These are phyloP conservation scores for Diatrype stigma DNA, from an alignment of 2,329 filamentous ascomycete species.

Conservation along the genomic window DNA sequence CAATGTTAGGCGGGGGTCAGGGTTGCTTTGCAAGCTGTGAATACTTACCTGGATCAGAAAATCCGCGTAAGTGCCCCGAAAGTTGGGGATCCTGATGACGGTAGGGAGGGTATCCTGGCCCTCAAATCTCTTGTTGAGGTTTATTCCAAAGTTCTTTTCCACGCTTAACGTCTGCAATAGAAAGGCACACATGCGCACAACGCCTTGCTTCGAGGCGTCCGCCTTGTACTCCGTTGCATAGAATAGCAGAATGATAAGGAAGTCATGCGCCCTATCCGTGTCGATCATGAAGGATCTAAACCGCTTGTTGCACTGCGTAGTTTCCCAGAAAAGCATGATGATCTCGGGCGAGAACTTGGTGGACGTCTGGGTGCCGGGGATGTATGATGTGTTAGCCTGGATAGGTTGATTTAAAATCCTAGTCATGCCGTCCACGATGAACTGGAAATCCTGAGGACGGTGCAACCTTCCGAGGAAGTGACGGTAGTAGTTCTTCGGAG, in stretches of 20 bases:
- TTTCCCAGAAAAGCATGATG: constrained; percentile 96
- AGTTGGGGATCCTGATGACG: constrained; percentile 76
- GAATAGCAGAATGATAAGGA: constrained; percentile 83
- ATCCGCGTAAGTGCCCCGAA: constrained; percentile 87
- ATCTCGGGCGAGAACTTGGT: constrained; percentile 90
- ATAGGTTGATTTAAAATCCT: constrained; percentile 89
- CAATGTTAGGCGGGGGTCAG: constrained; percentile 16
- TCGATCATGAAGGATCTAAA: constrained; percentile 97
- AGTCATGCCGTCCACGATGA: constrained; percentile 91
- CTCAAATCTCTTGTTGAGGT: constrained; percentile 84
- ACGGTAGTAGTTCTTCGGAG: constrained; percentile 86
- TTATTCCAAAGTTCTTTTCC: constrained; percentile 83
- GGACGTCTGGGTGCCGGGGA: constrained; percentile 76
- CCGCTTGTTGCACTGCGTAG: constrained; percentile 93
- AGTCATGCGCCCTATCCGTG: constrained; percentile 88
- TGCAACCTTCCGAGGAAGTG: constrained; percentile 89
- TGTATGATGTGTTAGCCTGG: constrained; percentile 81
- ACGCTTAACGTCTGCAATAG: constrained; percentile 91
- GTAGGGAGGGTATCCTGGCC: constrained; percentile 82
- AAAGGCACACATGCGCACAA: constrained; percentile 97
- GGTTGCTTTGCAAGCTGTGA: not conserved
- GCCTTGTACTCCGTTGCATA: constrained; percentile 87
- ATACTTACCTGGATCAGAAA: constrained; percentile 78
- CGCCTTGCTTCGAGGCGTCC: constrained; percentile 82
- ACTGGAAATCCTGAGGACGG: constrained; percentile 94